Base-by-base conservation (phyloP, 148 eudicot genomes). In the Beta vulgaris region DNA sequence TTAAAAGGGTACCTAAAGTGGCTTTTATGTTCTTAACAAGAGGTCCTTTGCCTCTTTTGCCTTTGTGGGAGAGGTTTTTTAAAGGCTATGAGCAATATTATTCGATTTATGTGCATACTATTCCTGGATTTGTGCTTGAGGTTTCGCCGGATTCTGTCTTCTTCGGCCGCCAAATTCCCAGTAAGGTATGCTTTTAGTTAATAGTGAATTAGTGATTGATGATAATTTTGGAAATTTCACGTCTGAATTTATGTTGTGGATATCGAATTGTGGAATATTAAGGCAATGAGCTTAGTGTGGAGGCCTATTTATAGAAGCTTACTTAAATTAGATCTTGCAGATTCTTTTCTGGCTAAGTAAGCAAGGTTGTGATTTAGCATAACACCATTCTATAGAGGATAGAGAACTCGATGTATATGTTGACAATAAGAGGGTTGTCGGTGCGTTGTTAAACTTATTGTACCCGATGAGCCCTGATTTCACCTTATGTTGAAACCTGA, bases 81-180 rank as follows among this genome's bases (percentile, higher is more conserved):
- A 25, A 31, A 25, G 71, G 53, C 0, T 35, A 67, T 67, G 19
- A 67, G 0, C 34, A 11, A 4, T 67, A 40, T 6, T 67, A 12
- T 42, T 67, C 71, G 6, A 67, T 67, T 40, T 67, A 67, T 26
- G 71, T 67, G 6, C 71, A 67, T 26, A 42, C 71, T 42, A 21
- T 23, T 6, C 21, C 31, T 67, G 71, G 71, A 3, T 67, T 40
- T 67, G 44, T 42, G n/a, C 11, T 67, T 42, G 21, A 67, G 12
- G 71, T 67, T 26, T 28, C 71, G 42, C 29, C 71, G 2, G 21
- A n/a, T 42, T 67, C 71, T 23, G 71, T 67, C 35, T 67, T 67
- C 53, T 67, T 67, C n/a, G 53, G 71, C 34, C 71, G 71, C 71
- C 71, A 67, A 67, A 43, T 67, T 67, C 53, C 71, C 18, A 67